phyloP scores from a whole-genome alignment of 2,329 filamentous ascomycete species.

The Allantophomopsis cytisporea region DNA sequence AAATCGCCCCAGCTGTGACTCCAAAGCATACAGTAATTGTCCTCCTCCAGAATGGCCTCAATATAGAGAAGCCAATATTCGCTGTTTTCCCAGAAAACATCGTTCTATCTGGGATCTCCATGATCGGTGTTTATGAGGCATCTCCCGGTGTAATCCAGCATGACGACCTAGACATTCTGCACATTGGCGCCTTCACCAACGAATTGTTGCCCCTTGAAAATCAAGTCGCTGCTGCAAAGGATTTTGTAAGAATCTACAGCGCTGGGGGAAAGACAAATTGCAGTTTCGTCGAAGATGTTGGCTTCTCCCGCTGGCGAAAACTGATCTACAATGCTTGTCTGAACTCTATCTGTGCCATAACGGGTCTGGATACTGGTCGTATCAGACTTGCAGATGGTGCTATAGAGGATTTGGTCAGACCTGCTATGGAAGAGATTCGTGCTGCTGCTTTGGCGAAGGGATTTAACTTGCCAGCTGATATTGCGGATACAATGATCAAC shows the following conservation, averaged over 20 bases:
- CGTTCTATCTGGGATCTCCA: constrained; percentile 8
- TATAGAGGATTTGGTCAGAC: constrained; percentile 9
- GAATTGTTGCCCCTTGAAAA: constrained; percentile 2
- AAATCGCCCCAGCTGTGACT: constrained; percentile 7
- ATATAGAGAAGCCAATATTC: constrained; percentile 9
- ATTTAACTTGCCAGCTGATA: constrained; percentile 7
- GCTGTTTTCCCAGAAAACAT: constrained; percentile 8
- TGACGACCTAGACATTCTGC: constrained; percentile 6
- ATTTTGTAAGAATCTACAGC: constrained; percentile 9
- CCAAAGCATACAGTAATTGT: constrained; percentile 7
- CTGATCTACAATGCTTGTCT: constrained; percentile 11
- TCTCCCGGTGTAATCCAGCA: constrained; percentile 6
- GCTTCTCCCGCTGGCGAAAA: constrained; percentile 8
- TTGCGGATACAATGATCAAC: constrained; percentile 5
- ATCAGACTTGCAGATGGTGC: constrained; percentile 9
- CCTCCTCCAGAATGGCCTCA: constrained; percentile 12
- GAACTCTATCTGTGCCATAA: constrained; percentile 10
- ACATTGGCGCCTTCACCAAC: constrained; percentile 9
- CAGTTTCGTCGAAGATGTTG: constrained; percentile 7
- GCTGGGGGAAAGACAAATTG: constrained; percentile 5
- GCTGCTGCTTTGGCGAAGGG: constrained; percentile 10
- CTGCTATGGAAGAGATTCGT: constrained; percentile 14
- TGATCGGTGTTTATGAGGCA: constrained; percentile 8
- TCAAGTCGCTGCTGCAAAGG: constrained; percentile 3
- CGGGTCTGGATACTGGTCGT: constrained; percentile 7